phyloP scores from a whole-genome alignment of 2,329 filamentous ascomycete genomes.

The Diaporthe sp. region DNA sequence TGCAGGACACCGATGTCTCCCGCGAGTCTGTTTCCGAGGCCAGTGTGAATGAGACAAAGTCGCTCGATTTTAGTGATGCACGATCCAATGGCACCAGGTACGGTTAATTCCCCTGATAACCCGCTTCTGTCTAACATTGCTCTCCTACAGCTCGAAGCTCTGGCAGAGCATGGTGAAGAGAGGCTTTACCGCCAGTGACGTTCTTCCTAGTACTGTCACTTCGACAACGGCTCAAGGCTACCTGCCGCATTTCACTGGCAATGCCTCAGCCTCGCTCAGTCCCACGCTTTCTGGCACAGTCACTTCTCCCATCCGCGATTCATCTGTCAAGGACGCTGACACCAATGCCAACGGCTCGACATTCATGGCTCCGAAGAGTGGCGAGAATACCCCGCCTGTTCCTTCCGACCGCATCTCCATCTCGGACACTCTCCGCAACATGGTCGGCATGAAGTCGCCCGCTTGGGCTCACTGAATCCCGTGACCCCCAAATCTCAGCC shows the following conservation, averaged over 20 bases:
- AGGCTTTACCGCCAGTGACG: slow-evolving; percentile 59
- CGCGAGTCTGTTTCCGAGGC: slow-evolving; percentile 33
- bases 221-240: slow-evolving; percentile 68
- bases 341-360: slow-evolving; percentile 38
- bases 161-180: slow-evolving; percentile 67
- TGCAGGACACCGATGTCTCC: slow-evolving; percentile 14
- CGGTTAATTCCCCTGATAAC: not conserved
- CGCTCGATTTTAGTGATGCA: slow-evolving; percentile 39
- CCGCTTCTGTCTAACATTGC: slow-evolving; percentile 7
- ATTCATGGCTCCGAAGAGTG: slow-evolving; percentile 52
- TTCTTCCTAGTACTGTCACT: slow-evolving; percentile 59
- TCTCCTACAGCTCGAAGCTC: slow-evolving; percentile 56
- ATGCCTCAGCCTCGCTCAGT: slow-evolving; percentile 60
- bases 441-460: slow-evolving; percentile 41
- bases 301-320: slow-evolving; percentile 40
- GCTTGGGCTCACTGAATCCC: slow-evolving; percentile 37
- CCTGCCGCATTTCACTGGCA: slow-evolving; percentile 65
- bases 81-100: slow-evolving; percentile 39
- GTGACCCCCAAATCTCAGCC: not conserved
- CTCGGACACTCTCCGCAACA: slow-evolving; percentile 41
- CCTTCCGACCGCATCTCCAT: slow-evolving; percentile 44
- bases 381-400: slow-evolving; percentile 46
- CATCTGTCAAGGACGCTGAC: slow-evolving; percentile 44
- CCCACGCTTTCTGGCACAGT: slow-evolving; percentile 45
- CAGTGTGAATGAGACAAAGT: slow-evolving; percentile 38